Base-by-base conservation (phyloP, 805 yeast genomes). In the Hanseniaspora hatyaiensis region DNA sequence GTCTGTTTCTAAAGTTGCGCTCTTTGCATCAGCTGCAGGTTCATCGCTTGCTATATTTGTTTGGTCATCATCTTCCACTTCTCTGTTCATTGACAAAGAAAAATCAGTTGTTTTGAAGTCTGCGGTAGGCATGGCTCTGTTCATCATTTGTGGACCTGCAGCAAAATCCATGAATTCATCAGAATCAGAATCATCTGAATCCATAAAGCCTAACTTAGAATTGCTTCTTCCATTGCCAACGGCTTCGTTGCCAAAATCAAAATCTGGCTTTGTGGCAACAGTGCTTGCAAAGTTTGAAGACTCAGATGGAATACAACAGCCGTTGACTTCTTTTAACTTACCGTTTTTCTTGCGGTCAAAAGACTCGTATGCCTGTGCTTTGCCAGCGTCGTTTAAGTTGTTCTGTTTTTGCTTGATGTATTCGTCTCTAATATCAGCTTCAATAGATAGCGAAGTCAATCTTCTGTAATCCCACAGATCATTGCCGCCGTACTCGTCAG, bases 401-500 rank as follows among this genome's bases (percentile, higher is more conserved):
- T 52, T 60, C 4, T 52, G 58, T 13, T 51, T 54, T 15, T 56
- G 61, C 8, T 47, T 50, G 22, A 54, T 46, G 16, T 53, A 41
- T 23, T 55, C 56, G 32, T 57, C 55, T 37, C 64, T 62, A 20
- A 88, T 71, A 58, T 84, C 88, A 30, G 95, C 96, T 59, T 86
- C 96, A 23, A 89, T 68, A 13, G 87, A 77, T 13, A 88, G 80
- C 0, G 97, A 87, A 23, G 89, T 79, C 50, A 92, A 71, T 53
- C 94, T 67, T 64, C 97, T 77, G 62, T 86, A 89, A 22, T 94
- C 97, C 97, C 97, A 89, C 55, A 81, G 82, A 33, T 72, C 70
- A 40, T 69, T 87, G n/a, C 98, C 98, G 54, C 78, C 73, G 62
- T 77, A 84, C 64, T 77, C 72, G 50, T 80, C 78, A 6, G 94